Conservation (phyloP, 768 basidiomycete species). For the Cytidiella melzeri region DNA sequence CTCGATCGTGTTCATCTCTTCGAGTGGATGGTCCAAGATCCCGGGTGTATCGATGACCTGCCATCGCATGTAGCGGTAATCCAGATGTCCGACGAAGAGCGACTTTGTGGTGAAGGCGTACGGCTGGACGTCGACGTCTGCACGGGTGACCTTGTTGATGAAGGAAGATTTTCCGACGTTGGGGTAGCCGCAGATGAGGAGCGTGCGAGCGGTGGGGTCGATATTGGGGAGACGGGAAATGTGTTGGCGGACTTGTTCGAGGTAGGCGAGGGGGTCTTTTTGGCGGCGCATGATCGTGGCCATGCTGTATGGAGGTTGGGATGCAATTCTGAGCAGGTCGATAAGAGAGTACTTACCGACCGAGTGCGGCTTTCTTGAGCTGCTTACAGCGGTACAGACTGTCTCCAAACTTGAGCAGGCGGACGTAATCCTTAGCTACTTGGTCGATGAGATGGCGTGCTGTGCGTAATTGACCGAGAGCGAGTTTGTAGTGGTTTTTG, state of each 20-base stretch:
- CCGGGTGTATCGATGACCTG: slow-evolving; percentile 99
- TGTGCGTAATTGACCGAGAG: slow-evolving; percentile 93
- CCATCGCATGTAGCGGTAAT: slow-evolving; percentile 99
- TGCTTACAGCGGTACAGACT: slow-evolving; percentile 98
- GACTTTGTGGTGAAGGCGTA: slow-evolving; percentile 99
- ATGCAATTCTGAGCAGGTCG: no score
- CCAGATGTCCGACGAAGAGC: slow-evolving; percentile 96
- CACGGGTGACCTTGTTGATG: slow-evolving; percentile 99
- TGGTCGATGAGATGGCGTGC: slow-evolving; percentile 95
- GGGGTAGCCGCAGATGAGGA: slow-evolving; percentile 97
- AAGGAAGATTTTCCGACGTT: slow-evolving; percentile 99
- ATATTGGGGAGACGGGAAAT: slow-evolving; percentile 97
- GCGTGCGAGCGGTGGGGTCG: slow-evolving; percentile 96
- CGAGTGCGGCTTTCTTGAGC: slow-evolving; percentile 94
- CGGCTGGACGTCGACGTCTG: slow-evolving; percentile 98
- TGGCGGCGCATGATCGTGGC: slow-evolving; percentile 98
- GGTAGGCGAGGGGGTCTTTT: slow-evolving; percentile 96
- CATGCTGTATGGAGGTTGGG: slow-evolving; percentile 60
- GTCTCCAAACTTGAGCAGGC: slow-evolving; percentile 96
- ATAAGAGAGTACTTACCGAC: slow-evolving; percentile 73
- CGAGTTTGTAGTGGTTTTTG: slow-evolving; percentile 99
- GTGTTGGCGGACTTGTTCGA: slow-evolving; percentile 98
- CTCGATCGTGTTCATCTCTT: slow-evolving; percentile 99
- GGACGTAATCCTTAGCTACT: slow-evolving; percentile 94
- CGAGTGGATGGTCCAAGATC: slow-evolving; percentile 93